Conservation (phyloP, 257 asterid species). For the Nicotiana knightiana region DNA sequence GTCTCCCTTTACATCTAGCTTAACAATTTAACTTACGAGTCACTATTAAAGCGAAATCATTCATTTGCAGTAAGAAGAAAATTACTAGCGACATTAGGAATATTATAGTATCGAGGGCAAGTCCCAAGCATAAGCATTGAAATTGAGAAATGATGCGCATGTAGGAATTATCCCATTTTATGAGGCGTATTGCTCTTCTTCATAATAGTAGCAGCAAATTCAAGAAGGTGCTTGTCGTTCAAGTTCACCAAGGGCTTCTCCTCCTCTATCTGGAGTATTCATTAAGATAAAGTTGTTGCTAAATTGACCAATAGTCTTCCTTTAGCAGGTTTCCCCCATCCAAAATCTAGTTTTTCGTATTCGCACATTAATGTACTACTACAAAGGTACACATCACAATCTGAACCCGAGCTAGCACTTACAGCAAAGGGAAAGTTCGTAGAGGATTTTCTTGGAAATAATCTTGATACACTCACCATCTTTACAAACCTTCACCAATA, state of each 20-base stretch:
- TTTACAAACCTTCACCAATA: no score
- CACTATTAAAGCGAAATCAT: not conserved
- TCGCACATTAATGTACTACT: not conserved
- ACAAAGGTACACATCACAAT: not conserved
- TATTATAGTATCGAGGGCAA: not conserved
- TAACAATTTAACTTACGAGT: not conserved
- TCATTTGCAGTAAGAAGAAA: not conserved
- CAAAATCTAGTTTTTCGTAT: not conserved
- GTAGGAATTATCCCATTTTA: no score
- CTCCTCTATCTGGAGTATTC: not conserved
- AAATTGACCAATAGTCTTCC: not conserved
- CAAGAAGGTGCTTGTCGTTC: not conserved
- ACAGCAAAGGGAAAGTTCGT: not conserved
- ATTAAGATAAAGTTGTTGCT: not conserved
- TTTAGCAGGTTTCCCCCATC: conserved; percentile 1
- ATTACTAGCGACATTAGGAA: not conserved
- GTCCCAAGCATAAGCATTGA: not conserved
- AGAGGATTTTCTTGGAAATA: not conserved
- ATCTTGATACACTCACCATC: not conserved
- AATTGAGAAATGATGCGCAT: no score
- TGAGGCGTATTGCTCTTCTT: no score
- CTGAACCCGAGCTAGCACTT: no score
- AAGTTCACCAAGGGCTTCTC: not conserved
- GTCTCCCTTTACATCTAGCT: not conserved
- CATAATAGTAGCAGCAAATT: not conserved